Conservation (phyloP, 495 filamentous ascomycete genomes). For the Trichoderma reesei region DNA sequence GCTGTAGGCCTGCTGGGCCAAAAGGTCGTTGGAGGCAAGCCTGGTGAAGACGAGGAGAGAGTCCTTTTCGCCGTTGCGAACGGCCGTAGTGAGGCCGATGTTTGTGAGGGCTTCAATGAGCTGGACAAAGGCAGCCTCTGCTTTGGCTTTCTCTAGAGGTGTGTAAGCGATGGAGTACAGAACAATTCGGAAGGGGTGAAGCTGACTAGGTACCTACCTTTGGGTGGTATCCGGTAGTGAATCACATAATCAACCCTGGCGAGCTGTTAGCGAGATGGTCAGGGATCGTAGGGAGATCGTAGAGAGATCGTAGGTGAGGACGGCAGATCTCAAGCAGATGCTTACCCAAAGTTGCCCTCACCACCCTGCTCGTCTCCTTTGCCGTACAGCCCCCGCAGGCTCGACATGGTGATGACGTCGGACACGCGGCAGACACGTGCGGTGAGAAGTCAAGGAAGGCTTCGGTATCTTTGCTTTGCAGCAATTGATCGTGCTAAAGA, state of each 20-base stretch:
- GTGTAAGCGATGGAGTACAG: not conserved
- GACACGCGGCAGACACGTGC: not conserved
- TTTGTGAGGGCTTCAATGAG: constrained; percentile 60
- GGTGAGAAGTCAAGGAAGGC: not conserved
- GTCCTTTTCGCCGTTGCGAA: constrained; percentile 66
- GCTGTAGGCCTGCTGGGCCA: constrained; percentile 56
- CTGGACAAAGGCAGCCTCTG: constrained; percentile 61
- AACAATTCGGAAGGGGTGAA: not conserved
- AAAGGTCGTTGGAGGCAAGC: constrained; percentile 54
- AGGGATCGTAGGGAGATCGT: constrained; percentile 30
- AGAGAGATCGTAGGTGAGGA: not conserved
- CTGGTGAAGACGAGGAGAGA: constrained; percentile 78
- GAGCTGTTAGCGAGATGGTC: not conserved
- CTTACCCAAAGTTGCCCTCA: constrained; percentile 27
- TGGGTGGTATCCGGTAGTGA: constrained; percentile 58
- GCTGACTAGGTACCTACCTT: constrained; percentile 35
- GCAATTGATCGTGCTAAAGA: not conserved
- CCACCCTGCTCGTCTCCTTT: constrained; percentile 23
- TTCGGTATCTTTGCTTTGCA: not conserved
- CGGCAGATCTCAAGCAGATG: not conserved
- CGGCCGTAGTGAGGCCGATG: constrained; percentile 75
- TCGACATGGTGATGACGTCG: constrained; percentile 24
- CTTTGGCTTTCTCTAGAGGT: constrained; percentile 50
- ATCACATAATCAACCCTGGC: constrained; percentile 86
- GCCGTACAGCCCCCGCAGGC: constrained; percentile 21